Conservation (phyloP, 2,329 filamentous ascomycete species). For the Dryadomyces sulphureus region DNA sequence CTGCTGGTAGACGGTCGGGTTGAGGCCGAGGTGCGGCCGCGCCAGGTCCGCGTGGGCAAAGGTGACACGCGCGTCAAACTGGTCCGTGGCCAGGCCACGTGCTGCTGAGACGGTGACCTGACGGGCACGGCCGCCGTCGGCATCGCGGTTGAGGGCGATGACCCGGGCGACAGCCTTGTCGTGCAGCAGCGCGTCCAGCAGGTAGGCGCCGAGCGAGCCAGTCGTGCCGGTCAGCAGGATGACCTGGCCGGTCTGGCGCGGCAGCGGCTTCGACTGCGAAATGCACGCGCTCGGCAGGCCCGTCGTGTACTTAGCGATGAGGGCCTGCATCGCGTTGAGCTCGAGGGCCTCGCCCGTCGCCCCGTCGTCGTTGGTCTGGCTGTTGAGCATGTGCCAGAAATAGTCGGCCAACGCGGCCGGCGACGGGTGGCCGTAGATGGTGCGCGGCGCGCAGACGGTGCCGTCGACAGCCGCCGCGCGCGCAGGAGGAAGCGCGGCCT, state of each 20-base stretch:
- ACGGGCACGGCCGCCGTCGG: slow-evolving; percentile 22
- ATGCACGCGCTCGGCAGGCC: slow-evolving; percentile 16
- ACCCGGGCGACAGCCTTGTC: slow-evolving; percentile 18
- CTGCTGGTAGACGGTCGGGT: slow-evolving; percentile 17
- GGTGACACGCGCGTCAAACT: slow-evolving; percentile 19
- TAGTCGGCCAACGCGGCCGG: slow-evolving; percentile 19
- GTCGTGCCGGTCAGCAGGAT: slow-evolving; percentile 34
- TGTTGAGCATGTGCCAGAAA: slow-evolving; percentile 12
- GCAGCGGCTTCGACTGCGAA: slow-evolving; percentile 10
- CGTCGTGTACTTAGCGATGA: slow-evolving; percentile 19
- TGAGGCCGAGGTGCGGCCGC: slow-evolving; percentile 31
- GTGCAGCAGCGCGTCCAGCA: slow-evolving; percentile 23
- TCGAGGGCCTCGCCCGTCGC: slow-evolving; percentile 16
- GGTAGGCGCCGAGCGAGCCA: slow-evolving; percentile 31
- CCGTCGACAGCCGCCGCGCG: slow-evolving; percentile 13
- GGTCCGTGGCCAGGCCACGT: slow-evolving; percentile 11
- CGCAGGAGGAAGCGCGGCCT: slow-evolving; percentile 14
- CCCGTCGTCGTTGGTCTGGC: neutral
- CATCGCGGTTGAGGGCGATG: slow-evolving; percentile 32
- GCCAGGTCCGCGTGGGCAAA: slow-evolving; percentile 35
- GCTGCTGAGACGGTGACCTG: slow-evolving; percentile 20
- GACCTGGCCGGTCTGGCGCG: slow-evolving; percentile 17
- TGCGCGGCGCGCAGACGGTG: slow-evolving; percentile 20
- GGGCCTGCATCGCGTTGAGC: slow-evolving; percentile 19
- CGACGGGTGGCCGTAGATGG: slow-evolving; percentile 24